These are phyloP conservation scores for Plectosphaerella cucumerina DNA, from an alignment of 2,329 filamentous ascomycete genomes.

Conservation along the genomic window DNA sequence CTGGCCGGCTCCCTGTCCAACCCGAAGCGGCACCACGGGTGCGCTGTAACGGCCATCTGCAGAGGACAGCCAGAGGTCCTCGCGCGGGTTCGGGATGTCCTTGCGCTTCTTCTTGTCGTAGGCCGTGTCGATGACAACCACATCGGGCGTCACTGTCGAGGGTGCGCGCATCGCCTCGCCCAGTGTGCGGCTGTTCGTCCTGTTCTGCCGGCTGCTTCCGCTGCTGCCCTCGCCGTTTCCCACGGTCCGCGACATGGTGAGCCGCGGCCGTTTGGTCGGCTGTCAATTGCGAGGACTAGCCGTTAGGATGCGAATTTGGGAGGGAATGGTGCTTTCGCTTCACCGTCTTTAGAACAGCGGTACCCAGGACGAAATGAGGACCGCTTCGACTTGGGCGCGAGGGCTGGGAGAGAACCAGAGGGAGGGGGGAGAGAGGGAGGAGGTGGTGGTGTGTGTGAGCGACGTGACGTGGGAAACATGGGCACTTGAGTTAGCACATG, in stretches of 20 bases:
- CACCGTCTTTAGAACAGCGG: no score
- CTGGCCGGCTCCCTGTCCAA: slow-evolving; percentile 33
- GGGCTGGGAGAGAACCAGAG: background rate
- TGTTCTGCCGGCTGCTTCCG: background rate
- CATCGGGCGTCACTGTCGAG: slow-evolving; percentile 27
- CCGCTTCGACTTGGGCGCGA: background rate
- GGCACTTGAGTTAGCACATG: slow-evolving; percentile 3
- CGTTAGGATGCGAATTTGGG: no score
- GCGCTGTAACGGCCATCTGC: slow-evolving; percentile 44
- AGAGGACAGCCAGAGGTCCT: slow-evolving; percentile 46
- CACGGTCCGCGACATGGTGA: background rate
- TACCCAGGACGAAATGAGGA: no score
- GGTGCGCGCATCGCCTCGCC: slow-evolving; percentile 36
- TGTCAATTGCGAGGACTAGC: no score
- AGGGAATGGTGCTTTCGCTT: no score
- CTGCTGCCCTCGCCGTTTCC: background rate
- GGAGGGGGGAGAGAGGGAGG: slow-evolving; percentile 1
- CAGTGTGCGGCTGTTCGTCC: slow-evolving; percentile 20
- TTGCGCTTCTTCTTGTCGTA: slow-evolving; percentile 23
- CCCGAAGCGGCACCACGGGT: slow-evolving; percentile 37
- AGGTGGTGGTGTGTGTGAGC: no score
- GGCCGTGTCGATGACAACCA: slow-evolving; percentile 32
- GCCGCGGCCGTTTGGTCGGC: background rate
- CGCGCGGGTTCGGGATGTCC: slow-evolving; percentile 31
- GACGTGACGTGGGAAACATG: slow-evolving; percentile 1